A percentile compares a stretch with the other conserved stretches of the same genome.
Evolutionary conservation across 352 stramenopile species (phyloP).

Genomic region (Nannochloropsis limnetica): DNA sequence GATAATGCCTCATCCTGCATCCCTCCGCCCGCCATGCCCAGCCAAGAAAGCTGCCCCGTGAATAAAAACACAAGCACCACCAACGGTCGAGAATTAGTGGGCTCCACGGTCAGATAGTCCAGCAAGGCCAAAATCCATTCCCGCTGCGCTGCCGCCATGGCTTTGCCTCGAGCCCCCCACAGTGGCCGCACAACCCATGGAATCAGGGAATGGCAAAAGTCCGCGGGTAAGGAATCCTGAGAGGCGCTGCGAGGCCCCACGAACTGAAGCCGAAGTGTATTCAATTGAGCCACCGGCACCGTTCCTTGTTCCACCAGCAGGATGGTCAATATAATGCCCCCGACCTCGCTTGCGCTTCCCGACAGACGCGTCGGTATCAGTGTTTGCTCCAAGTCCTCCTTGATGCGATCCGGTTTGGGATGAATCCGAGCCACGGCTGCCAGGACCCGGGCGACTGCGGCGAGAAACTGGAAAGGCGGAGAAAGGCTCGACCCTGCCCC

Average conservation of each 20-base stretch:
- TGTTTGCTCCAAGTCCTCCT: not conserved
- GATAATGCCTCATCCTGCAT: not conserved
- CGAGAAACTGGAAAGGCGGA: not conserved
- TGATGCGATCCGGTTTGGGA: not conserved
- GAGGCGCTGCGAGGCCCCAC: not conserved
- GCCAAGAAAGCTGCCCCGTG: not conserved
- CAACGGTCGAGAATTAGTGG: not conserved
- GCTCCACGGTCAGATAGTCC: slow-evolving; percentile 10
- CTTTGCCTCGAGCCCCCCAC: not conserved
- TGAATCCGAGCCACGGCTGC: not conserved
- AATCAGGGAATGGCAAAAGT: not conserved
- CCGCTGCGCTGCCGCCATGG: not conserved
- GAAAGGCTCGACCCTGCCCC: not conserved
- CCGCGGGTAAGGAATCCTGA: not conserved
- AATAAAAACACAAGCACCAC: not conserved
- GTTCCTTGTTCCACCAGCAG: slow-evolving; percentile 25
- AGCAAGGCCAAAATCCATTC: slow-evolving; percentile 31
- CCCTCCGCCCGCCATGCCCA: not conserved
- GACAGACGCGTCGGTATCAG: not conserved
- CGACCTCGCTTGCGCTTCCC: not conserved
- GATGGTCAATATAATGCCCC: not conserved
- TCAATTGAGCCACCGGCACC: not conserved
- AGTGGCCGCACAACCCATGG: not conserved
- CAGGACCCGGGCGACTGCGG: not conserved
- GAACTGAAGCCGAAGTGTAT: not conserved